Percentiles rank a stretch among this genome's conserved stretches.
Conservation (phyloP, 129 eudicot genomes). For the Lonicera japonica region DNA sequence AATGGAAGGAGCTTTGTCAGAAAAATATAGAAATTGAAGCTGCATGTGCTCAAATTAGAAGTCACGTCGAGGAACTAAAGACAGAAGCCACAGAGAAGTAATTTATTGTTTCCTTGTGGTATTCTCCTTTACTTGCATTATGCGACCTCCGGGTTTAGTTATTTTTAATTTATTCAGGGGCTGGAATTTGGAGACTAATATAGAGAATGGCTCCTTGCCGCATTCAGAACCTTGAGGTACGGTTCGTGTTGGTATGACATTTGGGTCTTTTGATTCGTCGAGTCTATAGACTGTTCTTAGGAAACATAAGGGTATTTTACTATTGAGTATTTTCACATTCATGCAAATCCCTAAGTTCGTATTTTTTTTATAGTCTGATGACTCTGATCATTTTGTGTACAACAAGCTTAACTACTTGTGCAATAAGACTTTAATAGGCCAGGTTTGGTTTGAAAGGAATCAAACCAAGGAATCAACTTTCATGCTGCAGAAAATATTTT, state of each 20-base stretch:
- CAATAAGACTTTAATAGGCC: no score
- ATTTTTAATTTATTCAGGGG: slow-evolving; percentile 35
- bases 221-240: slow-evolving; percentile 29
- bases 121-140: not conserved
- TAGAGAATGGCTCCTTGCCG: slow-evolving; percentile 48
- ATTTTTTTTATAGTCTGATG: no score
- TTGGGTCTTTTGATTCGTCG: not conserved
- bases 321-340: no score
- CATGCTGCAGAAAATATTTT: no score
- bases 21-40: slow-evolving; percentile 84
- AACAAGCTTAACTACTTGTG: no score
- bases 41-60: slow-evolving; percentile 61
- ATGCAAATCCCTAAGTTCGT: no score
- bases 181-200: slow-evolving; percentile 59
- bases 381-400: no score
- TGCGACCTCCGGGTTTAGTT: not conserved
- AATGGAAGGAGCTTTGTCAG: slow-evolving; percentile 89
- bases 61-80: slow-evolving; percentile 48
- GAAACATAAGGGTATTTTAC: no score
- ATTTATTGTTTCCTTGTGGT: slow-evolving; percentile 3
- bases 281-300: not conserved
- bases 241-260: not conserved
- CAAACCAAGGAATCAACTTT: no score
- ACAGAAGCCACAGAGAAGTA: slow-evolving; percentile 73
- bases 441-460: no score